Conservation (phyloP, 306 rosid genomes). For the Alnus glutinosa region DNA sequence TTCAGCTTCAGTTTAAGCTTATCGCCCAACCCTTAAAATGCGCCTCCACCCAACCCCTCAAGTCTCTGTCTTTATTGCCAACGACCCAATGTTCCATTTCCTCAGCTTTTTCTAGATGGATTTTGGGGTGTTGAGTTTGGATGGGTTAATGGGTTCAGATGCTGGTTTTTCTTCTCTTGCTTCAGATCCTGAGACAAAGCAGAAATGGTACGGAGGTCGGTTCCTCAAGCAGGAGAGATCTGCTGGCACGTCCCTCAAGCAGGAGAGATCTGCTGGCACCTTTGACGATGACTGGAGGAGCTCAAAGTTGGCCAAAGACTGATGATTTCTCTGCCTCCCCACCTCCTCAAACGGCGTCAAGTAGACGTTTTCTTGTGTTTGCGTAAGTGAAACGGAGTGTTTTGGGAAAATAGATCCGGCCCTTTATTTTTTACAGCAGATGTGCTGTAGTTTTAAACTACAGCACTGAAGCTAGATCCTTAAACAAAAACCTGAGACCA, state of each 20-base stretch:
- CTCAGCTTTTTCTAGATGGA: constrained; percentile 54
- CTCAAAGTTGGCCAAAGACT: constrained; percentile 51
- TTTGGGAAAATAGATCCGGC: no score
- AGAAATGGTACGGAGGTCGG: constrained; percentile 72
- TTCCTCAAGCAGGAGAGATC: no score
- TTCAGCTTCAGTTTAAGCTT: constrained; percentile 50
- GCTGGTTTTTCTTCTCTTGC: constrained; percentile 43
- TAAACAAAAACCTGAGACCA: no score
- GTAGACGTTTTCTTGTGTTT: no score
- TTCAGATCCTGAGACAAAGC: constrained; percentile 75
- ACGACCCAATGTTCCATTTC: constrained; percentile 36
- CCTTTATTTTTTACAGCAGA: no score
- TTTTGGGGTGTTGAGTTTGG: constrained; percentile 73
- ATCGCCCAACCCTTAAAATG: constrained; percentile 38
- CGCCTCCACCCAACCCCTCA: constrained; percentile 28
- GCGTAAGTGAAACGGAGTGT: no score
- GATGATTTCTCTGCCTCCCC: constrained; percentile 45
- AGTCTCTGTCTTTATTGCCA: constrained; percentile 27
- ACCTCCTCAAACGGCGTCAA: no score
- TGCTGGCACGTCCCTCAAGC: no score
- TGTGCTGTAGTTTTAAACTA: no score
- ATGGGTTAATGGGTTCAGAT: constrained; percentile 70
- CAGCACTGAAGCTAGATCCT: no score
- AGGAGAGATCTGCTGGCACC: constrained; percentile 57
- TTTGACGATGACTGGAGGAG: constrained; percentile 54